Base-by-base conservation (phyloP, 108 stramenopile species). In the Stephanodiscus triporus region DNA sequence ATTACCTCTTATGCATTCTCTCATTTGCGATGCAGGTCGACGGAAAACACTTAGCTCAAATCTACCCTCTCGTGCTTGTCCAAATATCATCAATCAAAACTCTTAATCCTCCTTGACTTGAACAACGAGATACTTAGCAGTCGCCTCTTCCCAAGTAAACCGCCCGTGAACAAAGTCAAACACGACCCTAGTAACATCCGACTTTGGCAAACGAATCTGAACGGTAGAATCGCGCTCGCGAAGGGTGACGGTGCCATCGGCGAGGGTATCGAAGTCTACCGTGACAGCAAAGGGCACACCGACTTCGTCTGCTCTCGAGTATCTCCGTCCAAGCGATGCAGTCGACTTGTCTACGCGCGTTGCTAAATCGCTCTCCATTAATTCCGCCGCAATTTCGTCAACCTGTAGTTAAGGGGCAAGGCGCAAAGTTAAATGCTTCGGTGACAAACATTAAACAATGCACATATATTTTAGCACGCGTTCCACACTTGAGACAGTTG, bases 211-310 rank as follows among this genome's bases (percentile, higher is more conserved):
- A 53, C 95, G 88, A 66, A 97, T 91, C 85, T 99, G 99, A 22
- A 85, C 72, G 82, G 85, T 96, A 45, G 94, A 95, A 84, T 99
- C 98, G 50, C 99, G 90, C 75, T 99, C 99, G 40, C 99, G 91
- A 40, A 99, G 84, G 26, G 99, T 99, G 4, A 99, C 98, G 29
- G 94, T 87, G 40, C 88, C 85, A 77, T 96, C 96, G 9, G 59
- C 70, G 48, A 96, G 70, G 22, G 97, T 94, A 63, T 99, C 88
- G 72, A 98, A 98, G 84, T 99, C 99, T 34, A 99, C 97, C 0
- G 99, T 99, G 30, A 99, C 92, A 40, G 95, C 98, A 82, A 98
- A 99, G 11, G 98, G 98, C 34, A 97, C 90, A 71, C 99, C 99
- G 37, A 99, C 66, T 87, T 99, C 99, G 78, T 99, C 99, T n/a